Conservation (phyloP, 176 grass and related monocot species). For the Lolium multiflorum region DNA sequence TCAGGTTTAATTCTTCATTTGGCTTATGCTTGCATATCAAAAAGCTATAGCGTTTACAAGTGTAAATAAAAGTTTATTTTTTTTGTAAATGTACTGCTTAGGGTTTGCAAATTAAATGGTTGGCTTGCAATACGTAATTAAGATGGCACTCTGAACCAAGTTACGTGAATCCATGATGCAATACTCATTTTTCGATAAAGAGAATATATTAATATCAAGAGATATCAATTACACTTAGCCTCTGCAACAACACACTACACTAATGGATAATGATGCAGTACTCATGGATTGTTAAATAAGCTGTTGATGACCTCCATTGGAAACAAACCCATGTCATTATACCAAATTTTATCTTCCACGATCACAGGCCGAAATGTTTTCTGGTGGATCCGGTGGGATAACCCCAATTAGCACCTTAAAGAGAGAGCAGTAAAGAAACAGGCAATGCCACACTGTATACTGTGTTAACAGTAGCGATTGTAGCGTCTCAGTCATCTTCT, state of each 20-base stretch:
- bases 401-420: constrained; percentile 5
- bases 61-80: too few species aligned
- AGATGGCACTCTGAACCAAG: not conserved
- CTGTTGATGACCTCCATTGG: not conserved
- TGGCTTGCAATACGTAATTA: not conserved
- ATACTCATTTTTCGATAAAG: not conserved
- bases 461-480: not conserved
- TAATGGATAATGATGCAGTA: not conserved
- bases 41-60: too few species aligned
- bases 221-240: too few species aligned
- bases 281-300: not conserved
- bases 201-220: too few species aligned
- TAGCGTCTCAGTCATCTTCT: not conserved
- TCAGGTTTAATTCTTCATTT: constrained; percentile 20
- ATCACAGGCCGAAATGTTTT: not conserved
- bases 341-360: not conserved
- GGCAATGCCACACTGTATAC: not conserved
- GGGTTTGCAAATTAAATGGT: not conserved
- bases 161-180: not conserved
- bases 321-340: not conserved
- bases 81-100: too few species aligned
- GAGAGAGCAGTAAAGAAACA: not conserved
- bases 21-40: not conserved
- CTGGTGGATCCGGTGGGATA: constrained; percentile 39
- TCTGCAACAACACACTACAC: too few species aligned